A percentile compares a stretch with the other conserved stretches of the same genome.
phyloP scores from a whole-genome alignment of 495 filamentous ascomycete genomes.

The Amniculicola lignicola region DNA sequence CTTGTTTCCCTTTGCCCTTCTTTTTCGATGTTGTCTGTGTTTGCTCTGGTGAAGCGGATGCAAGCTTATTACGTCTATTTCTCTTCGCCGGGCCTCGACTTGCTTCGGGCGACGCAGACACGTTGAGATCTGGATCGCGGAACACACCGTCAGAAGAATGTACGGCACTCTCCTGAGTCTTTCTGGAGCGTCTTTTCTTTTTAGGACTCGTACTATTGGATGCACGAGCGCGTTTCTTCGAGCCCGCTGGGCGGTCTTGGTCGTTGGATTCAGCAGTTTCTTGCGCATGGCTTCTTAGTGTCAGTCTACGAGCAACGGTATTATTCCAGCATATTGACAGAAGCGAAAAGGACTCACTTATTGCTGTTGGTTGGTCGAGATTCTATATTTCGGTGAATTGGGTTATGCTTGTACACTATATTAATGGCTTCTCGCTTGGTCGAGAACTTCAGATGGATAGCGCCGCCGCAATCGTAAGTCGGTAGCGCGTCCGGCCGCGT shows the following conservation, averaged over 20 bases:
- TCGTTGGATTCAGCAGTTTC: too few species aligned
- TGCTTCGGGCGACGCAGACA: conserved; percentile 10
- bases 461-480: conserved; percentile 29
- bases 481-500: neutral
- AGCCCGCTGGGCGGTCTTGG: too few species aligned
- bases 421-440: conserved; percentile 25
- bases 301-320: too few species aligned
- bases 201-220: too few species aligned
- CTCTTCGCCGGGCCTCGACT: neutral
- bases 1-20: conserved; percentile 11
- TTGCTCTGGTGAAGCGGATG: conserved; percentile 3
- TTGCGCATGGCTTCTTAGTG: too few species aligned
- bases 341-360: too few species aligned
- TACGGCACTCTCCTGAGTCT: too few species aligned
- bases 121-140: conserved; percentile 6
- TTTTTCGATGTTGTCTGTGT: conserved; percentile 1
- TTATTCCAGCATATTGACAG: too few species aligned
- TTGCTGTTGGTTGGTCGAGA: too few species aligned
- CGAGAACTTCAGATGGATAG: conserved; percentile 30
- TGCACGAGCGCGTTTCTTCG: too few species aligned
- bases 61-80: conserved; percentile 1
- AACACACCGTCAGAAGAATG: neutral
- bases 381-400: conserved; percentile 18
- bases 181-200: too few species aligned
- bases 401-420: conserved; percentile 29